A percentile compares a stretch with the other conserved stretches of the same genome.
These are phyloP conservation scores for Verticillium nubilum DNA, from an alignment of 2,329 filamentous ascomycete genomes.

Conservation along the genomic window DNA sequence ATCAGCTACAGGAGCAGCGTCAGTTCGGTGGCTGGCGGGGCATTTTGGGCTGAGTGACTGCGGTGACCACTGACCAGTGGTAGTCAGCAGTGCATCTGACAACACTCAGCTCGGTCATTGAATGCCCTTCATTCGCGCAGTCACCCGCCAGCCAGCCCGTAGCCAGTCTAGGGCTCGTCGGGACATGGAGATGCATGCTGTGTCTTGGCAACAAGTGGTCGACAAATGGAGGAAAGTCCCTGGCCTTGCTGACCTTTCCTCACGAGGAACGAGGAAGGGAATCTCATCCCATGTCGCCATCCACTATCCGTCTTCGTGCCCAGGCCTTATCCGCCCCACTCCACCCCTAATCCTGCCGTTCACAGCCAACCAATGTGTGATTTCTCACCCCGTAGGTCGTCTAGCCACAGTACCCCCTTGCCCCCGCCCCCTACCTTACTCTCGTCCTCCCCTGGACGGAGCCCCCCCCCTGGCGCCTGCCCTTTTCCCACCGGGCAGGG, in stretches of 20 bases:
- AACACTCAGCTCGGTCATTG: background rate
- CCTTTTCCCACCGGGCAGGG: background rate
- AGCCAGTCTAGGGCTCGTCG: too few relatives aligned
- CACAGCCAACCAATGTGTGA: background rate
- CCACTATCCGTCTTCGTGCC: background rate
- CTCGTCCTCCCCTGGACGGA: background rate
- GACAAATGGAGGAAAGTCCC: background rate
- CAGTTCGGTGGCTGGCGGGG: background rate
- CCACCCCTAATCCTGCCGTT: background rate
- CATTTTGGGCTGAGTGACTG: background rate
- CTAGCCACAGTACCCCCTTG: background rate
- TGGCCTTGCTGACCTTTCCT: too few relatives aligned
- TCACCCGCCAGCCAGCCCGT: too few relatives aligned
- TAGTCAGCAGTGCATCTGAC: background rate
- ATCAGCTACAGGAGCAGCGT: background rate
- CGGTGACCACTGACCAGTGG: background rate
- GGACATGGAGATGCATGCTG: background rate
- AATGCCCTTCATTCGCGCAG: background rate
- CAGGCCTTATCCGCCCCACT: background rate
- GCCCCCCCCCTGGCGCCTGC: background rate
- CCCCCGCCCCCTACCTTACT: background rate
- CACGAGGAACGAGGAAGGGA: background rate
- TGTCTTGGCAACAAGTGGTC: background rate
- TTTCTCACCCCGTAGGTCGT: background rate
- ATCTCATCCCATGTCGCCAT: background rate